Evolutionary conservation across 179 eudicot species (phyloP).

Genomic region (Spinacia oleracea): DNA sequence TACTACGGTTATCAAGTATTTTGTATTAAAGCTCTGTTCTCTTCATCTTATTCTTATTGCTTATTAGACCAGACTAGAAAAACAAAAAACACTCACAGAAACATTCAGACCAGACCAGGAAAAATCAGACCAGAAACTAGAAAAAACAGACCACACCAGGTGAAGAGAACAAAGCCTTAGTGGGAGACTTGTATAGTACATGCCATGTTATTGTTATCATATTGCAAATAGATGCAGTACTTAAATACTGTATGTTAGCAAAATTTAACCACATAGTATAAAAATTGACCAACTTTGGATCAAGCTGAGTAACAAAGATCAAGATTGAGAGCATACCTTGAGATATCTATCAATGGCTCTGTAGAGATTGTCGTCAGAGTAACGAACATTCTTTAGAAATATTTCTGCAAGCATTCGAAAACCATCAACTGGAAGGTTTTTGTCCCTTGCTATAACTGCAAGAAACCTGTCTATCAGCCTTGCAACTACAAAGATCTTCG

Average conservation of each 20-base stretch:
- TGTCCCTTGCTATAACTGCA: conserved; percentile 36
- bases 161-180: no score
- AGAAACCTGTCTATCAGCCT: conserved; percentile 47
- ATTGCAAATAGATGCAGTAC: not conserved
- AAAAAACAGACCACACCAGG: no score
- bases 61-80: no score
- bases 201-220: no score
- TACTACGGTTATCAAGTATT: no score
- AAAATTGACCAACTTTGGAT: no score
- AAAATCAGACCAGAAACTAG: no score
- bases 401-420: conserved; percentile 40
- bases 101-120: no score
- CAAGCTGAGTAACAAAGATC: not conserved
- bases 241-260: not conserved
- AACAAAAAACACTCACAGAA: no score
- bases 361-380: conserved; percentile 42
- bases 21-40: no score
- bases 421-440: conserved; percentile 31
- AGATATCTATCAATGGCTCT: conserved; percentile 48
- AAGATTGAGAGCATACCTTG: conserved; percentile 36
- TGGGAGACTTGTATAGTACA: no score
- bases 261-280: not conserved
- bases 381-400: conserved; percentile 41
- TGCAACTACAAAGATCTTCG: conserved; percentile 36
- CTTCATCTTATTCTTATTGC: no score